Conservation (phyloP, 805 yeast genomes). For the Starmerella powellii region DNA sequence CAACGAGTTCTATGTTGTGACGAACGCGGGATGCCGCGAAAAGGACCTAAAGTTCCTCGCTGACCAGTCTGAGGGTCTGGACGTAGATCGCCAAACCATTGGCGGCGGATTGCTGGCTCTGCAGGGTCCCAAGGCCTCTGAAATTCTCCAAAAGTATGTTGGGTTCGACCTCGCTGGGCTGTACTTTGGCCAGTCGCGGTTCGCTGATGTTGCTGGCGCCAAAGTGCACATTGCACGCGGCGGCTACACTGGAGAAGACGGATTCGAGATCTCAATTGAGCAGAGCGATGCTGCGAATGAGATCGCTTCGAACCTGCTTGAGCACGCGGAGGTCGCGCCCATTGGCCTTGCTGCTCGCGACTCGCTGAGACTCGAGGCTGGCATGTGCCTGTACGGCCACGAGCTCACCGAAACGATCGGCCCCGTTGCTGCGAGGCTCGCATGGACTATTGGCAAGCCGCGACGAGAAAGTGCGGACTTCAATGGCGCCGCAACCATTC, state of each 20-base stretch:
- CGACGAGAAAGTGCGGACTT: conserved; percentile 50
- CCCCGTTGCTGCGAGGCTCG: conserved; percentile 78
- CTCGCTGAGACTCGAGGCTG: conserved; percentile 89
- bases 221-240: conserved; percentile 77
- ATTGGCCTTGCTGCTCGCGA: conserved; percentile 98
- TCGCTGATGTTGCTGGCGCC: conserved; percentile 29
- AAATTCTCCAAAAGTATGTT: conserved; percentile 52
- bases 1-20: conserved; percentile 68
- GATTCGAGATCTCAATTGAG: conserved; percentile 81
- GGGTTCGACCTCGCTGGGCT: conserved; percentile 45
- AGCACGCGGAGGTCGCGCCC: conserved; percentile 50
- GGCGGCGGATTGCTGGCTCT: conserved; percentile 74
- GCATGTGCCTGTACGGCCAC: conserved; percentile 94
- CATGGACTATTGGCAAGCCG: conserved; percentile 79
- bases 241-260: conserved; percentile 98
- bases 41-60: conserved; percentile 60
- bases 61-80: conserved; percentile 37
- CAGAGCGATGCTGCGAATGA: conserved; percentile 38
- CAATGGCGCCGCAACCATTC: conserved; percentile 64
- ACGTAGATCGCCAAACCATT: conserved; percentile 34
- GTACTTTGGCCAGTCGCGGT: conserved; percentile 61
- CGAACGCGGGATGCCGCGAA: conserved; percentile 89
- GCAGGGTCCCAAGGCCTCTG: conserved; percentile 84
- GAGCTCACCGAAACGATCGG: conserved; percentile 69
- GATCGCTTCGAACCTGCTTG: conserved; percentile 50